Conservation (phyloP, 176 grass and related monocot species). For the Bromus sterilis region DNA sequence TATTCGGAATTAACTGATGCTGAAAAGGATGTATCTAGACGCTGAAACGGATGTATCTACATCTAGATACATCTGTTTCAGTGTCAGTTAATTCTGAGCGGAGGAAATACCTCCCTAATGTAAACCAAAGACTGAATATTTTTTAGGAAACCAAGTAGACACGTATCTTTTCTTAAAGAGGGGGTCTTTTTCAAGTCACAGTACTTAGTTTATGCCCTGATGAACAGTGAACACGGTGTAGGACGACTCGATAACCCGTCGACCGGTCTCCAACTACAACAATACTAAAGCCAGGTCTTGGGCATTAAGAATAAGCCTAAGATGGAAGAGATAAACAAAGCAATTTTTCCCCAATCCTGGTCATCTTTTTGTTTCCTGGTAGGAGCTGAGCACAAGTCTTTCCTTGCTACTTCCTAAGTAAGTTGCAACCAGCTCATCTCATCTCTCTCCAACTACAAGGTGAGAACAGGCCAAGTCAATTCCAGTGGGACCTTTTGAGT, state of each 20-base stretch:
- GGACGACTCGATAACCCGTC: background rate
- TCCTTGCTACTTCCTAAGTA: background rate
- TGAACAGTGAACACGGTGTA: background rate
- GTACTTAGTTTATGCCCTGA: background rate
- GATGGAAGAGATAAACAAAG: background rate
- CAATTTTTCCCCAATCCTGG: background rate
- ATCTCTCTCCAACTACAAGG: too few species aligned
- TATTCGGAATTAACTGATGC: too few species aligned
- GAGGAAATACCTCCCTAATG: background rate
- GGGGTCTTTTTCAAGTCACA: background rate
- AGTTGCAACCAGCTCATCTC: constrained; percentile 13
- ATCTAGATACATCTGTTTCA: too few species aligned
- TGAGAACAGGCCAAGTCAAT: constrained; percentile 15
- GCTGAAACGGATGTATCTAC: too few species aligned
- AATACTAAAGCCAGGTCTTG: background rate
- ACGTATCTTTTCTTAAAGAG: background rate
- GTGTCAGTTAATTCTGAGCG: too few species aligned
- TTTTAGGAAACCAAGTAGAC: background rate
- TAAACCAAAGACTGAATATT: background rate
- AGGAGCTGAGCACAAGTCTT: background rate
- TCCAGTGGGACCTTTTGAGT: constrained; percentile 4
- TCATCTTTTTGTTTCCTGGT: constrained; percentile 5
- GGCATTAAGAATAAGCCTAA: background rate
- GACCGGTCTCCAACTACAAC: background rate
- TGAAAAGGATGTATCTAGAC: too few species aligned